Conservation (phyloP, 805 yeast species). For the Saccharomycopsis malanga region DNA sequence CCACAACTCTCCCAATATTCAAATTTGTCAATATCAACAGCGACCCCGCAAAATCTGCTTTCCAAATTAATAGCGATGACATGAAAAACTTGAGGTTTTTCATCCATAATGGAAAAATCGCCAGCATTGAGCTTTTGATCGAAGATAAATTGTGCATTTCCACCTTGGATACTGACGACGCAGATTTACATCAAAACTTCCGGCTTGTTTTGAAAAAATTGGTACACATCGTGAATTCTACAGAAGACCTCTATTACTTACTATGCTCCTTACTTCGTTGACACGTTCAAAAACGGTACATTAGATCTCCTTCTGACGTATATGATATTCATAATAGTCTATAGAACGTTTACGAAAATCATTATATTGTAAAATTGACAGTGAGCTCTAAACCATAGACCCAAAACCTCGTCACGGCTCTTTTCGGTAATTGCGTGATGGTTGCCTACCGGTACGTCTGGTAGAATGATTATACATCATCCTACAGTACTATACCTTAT, state of each 20-base stretch:
- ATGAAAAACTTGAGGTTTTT: slow-evolving; percentile 7
- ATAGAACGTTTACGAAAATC: no score
- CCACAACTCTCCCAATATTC: slow-evolving; percentile 9
- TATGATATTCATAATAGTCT: no score
- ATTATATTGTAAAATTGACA: no score
- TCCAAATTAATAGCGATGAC: background rate
- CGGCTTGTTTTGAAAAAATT: slow-evolving; percentile 7
- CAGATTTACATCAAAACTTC: background rate
- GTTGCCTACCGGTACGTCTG: no score
- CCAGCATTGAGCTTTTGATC: slow-evolving; percentile 9
- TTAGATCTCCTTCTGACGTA: no score
- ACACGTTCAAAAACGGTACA: background rate
- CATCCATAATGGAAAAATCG: slow-evolving; percentile 14
- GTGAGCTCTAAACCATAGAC: no score
- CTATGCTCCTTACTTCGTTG: slow-evolving; percentile 4
- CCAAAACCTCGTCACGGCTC: no score
- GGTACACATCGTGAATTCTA: slow-evolving; percentile 2
- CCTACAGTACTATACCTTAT: no score
- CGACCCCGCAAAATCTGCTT: background rate
- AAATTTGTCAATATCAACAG: background rate
- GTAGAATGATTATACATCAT: no score
- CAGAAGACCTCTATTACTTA: slow-evolving; percentile 18
- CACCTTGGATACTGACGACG: slow-evolving; percentile 3
- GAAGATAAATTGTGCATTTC: slow-evolving; percentile 8
- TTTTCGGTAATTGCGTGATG: no score